These are phyloP conservation scores for Lepiota brunneoincarnata DNA, from an alignment of 768 basidiomycete species.

Conservation along the genomic window DNA sequence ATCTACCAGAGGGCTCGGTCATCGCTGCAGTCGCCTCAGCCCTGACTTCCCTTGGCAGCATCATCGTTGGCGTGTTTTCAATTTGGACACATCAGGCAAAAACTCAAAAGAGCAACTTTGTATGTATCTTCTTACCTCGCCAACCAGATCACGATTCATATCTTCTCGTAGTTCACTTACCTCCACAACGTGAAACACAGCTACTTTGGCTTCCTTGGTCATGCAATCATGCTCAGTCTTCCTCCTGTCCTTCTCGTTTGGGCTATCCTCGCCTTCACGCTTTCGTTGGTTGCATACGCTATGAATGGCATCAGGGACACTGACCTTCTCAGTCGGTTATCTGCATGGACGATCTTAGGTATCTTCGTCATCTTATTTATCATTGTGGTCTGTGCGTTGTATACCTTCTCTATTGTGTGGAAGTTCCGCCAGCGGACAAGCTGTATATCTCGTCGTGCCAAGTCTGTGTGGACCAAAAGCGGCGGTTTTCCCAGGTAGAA, in stretches of 20 bases:
- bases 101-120: conserved; percentile 40
- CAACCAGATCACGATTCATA: not conserved
- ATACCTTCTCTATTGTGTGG: conserved; percentile 52
- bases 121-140: conserved; percentile 18
- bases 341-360: conserved; percentile 39
- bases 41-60: conserved; percentile 51
- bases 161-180: conserved; percentile 42
- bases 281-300: conserved; percentile 43
- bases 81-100: conserved; percentile 56
- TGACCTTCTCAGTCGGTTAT: conserved; percentile 22
- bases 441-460: conserved; percentile 19
- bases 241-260: conserved; percentile 55
- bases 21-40: conserved; percentile 43
- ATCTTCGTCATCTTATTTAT: conserved; percentile 39
- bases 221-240: conserved; percentile 49
- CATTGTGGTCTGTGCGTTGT: conserved; percentile 37
- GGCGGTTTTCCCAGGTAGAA: not conserved
- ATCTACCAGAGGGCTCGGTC: conserved; percentile 32
- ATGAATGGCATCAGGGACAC: conserved; percentile 30
- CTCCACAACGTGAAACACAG: conserved; percentile 49
- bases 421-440: conserved; percentile 32
- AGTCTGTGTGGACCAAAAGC: conserved; percentile 8
- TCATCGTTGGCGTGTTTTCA: conserved; percentile 53
- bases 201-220: conserved; percentile 43
- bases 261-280: conserved; percentile 48